These are phyloP conservation scores for Fusarium sp. DNA, from an alignment of 2,329 filamentous ascomycete species.

Conservation along the genomic window DNA sequence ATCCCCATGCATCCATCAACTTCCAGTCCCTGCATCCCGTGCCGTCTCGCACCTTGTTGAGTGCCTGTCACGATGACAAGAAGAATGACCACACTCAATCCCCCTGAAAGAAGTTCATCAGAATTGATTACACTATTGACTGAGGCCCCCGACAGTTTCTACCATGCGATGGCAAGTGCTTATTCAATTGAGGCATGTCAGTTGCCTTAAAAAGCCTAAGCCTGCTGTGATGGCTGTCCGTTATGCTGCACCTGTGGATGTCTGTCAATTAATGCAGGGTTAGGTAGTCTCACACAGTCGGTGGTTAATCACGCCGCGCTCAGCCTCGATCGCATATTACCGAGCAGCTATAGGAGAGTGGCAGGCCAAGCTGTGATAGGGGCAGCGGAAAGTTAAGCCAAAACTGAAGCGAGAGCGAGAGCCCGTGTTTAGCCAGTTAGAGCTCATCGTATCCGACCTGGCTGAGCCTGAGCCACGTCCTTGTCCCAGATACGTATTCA, in stretches of 20 bases:
- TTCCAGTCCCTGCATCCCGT: constrained; percentile 27
- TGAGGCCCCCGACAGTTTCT: constrained; percentile 20
- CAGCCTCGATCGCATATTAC: constrained; percentile 30
- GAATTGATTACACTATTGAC: constrained; percentile 7
- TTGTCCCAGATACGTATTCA: constrained; percentile 6
- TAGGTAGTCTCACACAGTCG: constrained; percentile 13
- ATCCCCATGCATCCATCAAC: constrained; percentile 14
- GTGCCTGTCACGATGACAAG: constrained; percentile 33
- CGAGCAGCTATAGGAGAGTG: constrained; percentile 8
- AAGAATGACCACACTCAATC: constrained; percentile 24
- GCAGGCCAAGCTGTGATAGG: constrained; percentile 12
- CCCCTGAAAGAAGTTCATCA: not conserved
- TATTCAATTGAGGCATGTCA: constrained; percentile 1
- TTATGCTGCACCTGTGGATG: constrained; percentile 11
- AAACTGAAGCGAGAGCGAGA: constrained; percentile 19
- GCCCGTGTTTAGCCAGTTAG: constrained; percentile 20
- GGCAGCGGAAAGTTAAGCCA: constrained; percentile 9
- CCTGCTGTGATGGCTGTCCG: constrained; percentile 2
- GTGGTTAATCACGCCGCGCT: constrained; percentile 28
- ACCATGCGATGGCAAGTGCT: constrained; percentile 1
- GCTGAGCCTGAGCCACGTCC: constrained; percentile 19
- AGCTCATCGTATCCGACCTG: constrained; percentile 3
- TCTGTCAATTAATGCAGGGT: not conserved
- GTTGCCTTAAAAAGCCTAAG: constrained; percentile 10
- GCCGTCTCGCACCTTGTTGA: constrained; percentile 19